Conservation (phyloP, 495 filamentous ascomycete species). For the Lophiotrema nucula region DNA sequence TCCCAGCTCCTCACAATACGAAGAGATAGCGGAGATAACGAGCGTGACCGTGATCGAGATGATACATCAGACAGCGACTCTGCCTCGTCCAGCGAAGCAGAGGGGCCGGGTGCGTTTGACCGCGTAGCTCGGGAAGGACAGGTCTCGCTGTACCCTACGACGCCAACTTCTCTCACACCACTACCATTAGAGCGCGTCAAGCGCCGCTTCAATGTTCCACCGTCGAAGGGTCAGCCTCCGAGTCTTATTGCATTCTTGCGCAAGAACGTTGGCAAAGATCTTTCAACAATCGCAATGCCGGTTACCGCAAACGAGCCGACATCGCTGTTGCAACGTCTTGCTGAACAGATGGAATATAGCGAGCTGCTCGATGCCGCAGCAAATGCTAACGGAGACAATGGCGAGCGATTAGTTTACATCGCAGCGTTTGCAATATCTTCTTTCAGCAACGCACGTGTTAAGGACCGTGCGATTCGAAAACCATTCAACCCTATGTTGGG, state of each 20-base stretch:
- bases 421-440: constrained; percentile 86
- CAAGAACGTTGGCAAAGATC: constrained; percentile 96
- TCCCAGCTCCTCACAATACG: constrained; percentile 74
- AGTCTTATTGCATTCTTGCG: constrained; percentile 90
- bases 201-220: constrained; percentile 68
- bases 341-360: constrained; percentile 88
- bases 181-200: constrained; percentile 67
- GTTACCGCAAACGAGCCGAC: constrained; percentile 94
- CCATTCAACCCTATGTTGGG: constrained; percentile 98
- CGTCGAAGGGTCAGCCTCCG: constrained; percentile 74
- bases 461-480: constrained; percentile 91
- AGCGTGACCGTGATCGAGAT: constrained; percentile 37
- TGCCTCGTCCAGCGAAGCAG: constrained; percentile 59
- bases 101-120: constrained; percentile 41
- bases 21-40: constrained; percentile 58
- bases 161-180: constrained; percentile 72
- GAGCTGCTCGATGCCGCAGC: constrained; percentile 73
- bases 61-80: constrained; percentile 59
- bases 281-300: constrained; percentile 95
- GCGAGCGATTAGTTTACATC: constrained; percentile 75
- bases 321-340: constrained; percentile 79
- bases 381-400: constrained; percentile 52
- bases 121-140: constrained; percentile 44
- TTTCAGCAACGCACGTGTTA: constrained; percentile 74
- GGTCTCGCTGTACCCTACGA: constrained; percentile 64